Base-by-base conservation (phyloP, 139 green algal genomes). In the Tetradesmus lagerheimii region DNA sequence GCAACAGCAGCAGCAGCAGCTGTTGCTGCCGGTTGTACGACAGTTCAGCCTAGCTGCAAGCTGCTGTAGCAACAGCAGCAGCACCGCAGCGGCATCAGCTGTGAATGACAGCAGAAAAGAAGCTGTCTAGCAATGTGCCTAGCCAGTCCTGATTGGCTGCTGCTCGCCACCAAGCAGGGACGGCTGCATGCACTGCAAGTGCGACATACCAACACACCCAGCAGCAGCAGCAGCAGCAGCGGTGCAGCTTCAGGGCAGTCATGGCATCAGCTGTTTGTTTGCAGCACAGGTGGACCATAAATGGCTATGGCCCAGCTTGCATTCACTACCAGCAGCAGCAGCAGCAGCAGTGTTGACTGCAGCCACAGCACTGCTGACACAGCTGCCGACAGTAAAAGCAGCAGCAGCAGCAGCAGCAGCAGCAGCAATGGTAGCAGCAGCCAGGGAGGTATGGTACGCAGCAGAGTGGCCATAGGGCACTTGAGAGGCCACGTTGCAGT, bases 331-430 rank as follows among this genome's bases (percentile, higher is more conserved):
- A 82, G 1, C 76, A 78, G 50, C 53, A 78, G 34, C 53, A 85
- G 45, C 45, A 85, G 45, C 45, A 85, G 31, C 53, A 57, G 0
- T 57, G 45, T 12, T 57, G 45, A 12, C 45, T n/a, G 47, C 50
- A 84, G 78, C 39, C 66, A 43, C 39, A 84, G 47, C 47, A 50
- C 0, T 57, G 45, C 45, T 57, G 45, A 12, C 45, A n/a, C 47
- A 76, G 80, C 80, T 71, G n/a, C 29, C 25, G 9, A 43, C 15
- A 50, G 35, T 18, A 53, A 18, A 18, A 62, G 31, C 16, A 86
- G n/a, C 80, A 47, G 80, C 29, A 86, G 79, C 80, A 86, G 47
- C 47, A 75, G 81, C 50, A 53, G 6, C 50, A 77, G 81, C 81
- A 87, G 50, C 43, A 53, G 81, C 31, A 53, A 18, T 31, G 37